Base-by-base conservation (phyloP, 495 filamentous ascomycete species). In the Xylaria palmicola region DNA sequence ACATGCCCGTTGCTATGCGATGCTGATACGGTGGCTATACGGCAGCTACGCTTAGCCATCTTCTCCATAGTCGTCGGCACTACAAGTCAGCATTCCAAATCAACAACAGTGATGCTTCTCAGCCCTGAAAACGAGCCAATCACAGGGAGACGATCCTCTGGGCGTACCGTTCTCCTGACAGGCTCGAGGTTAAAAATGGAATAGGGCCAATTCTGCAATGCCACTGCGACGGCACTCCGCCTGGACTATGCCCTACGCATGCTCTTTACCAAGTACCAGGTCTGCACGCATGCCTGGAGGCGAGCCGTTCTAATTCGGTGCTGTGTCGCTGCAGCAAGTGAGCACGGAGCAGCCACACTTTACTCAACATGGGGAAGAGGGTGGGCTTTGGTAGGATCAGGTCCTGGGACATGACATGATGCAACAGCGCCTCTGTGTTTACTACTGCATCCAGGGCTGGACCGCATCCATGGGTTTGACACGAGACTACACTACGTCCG, bases 41-140 rank as follows among this genome's bases (percentile, higher is more conserved):
- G 44, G 29, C 29, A 19, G 20, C 19, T 50, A 41, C 32, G 44
- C 19, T 22, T 26, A 15, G 15, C 51, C 36, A 52, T 24, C 32
- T 37, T 36, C 49, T 52, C 26, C 26, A 34, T 59, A 24, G 37
- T 34, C n/a, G n/a, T 59, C 34, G 47, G 56, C 29, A 49, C 40
- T 44, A 43, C 7, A 50, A 29, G 57, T 52, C 37, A 52, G 47
- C 57, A 60, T 60, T 60, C 47, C 47, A 60, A 60, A 60, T 60
- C 37, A 52, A 13, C 41, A 12, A 45, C 55, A 26, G 22, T n/a
- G 22, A 40, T 17, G 13, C 13, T 34, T 19, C 17, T 52, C 57
- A 60, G 57, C 57, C 47, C 47, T 60, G 47, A 10, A n/a, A 34
- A 0, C 6, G 43, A 9, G 26, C 57, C 57, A 60, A 60, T 60